These are phyloP conservation scores for Canavalia gladiata DNA, from an alignment of 306 rosid species.

Conservation along the genomic window DNA sequence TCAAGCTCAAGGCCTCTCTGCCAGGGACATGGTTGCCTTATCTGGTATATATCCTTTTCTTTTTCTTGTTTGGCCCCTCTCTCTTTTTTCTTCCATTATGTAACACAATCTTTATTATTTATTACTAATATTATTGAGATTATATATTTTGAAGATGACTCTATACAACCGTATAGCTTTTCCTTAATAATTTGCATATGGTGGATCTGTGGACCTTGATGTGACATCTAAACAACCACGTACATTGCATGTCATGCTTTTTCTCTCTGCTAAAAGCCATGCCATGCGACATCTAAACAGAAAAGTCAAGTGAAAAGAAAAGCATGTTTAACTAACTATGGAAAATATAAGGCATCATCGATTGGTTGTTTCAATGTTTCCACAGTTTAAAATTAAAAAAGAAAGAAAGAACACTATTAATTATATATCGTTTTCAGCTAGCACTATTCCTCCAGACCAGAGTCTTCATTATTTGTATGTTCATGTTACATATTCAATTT, in stretches of 20 bases:
- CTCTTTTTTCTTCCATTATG: not conserved
- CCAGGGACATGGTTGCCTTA: conserved; percentile 81
- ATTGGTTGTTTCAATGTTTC: not conserved
- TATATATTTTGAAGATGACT: conserved; percentile 15
- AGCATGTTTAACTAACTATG: conserved; percentile 34
- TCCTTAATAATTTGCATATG: not conserved
- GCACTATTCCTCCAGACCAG: not conserved
- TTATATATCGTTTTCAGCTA: not conserved
- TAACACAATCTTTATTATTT: too few species aligned
- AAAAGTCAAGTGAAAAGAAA: conserved; percentile 8
- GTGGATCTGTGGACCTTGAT: conserved; percentile 1
- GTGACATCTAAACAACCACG: conserved; percentile 52
- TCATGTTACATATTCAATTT: not conserved
- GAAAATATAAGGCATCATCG: not conserved
- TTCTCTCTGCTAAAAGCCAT: not conserved
- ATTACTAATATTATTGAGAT: not conserved
- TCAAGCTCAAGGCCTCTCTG: conserved; percentile 69
- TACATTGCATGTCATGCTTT: conserved; percentile 36
- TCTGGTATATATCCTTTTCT: conserved; percentile 65
- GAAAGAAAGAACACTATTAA: not conserved
- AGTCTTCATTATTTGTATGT: not conserved
- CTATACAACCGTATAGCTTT: not conserved
- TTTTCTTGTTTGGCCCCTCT: not conserved
- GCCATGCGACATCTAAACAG: conserved; percentile 1
- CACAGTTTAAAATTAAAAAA: not conserved